These are phyloP conservation scores for Blastobotrys malaysiensis DNA, from an alignment of 1,139 yeast genomes.

Conservation along the genomic window DNA sequence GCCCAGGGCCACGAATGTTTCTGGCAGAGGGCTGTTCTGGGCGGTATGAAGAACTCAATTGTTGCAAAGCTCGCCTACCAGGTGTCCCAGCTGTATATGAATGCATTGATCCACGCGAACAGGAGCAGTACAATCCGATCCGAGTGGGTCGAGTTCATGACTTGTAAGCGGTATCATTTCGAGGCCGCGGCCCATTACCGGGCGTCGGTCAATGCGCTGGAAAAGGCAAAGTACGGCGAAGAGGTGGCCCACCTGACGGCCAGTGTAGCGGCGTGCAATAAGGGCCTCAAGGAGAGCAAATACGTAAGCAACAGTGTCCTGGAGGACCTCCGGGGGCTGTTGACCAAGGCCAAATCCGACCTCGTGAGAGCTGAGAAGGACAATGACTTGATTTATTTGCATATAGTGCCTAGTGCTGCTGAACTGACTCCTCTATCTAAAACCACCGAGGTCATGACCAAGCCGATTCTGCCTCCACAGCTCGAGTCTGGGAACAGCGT, in stretches of 20 bases:
- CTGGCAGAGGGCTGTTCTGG: constrained; percentile 67
- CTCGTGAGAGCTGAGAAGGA: constrained; percentile 64
- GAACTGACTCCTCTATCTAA: constrained; percentile 19
- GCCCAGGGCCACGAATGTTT: constrained; percentile 88
- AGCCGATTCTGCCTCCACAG: constrained; percentile 39
- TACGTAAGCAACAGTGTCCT: constrained; percentile 43
- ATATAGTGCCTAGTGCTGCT: constrained; percentile 49
- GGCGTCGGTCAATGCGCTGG: constrained; percentile 46
- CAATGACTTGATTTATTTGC: constrained; percentile 72
- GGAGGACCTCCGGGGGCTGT: constrained; percentile 45
- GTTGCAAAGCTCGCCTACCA: constrained; percentile 62
- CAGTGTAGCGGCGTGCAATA: constrained; percentile 37
- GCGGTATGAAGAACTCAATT: constrained; percentile 53
- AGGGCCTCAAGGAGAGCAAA: constrained; percentile 36
- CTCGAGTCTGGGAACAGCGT: constrained; percentile 4
- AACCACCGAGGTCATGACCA: constrained; percentile 41
- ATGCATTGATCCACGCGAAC: constrained; percentile 43
- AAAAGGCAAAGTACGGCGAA: constrained; percentile 56
- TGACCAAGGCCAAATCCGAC: constrained; percentile 40
- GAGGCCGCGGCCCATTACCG: constrained; percentile 66
- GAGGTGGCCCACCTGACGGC: constrained; percentile 55
- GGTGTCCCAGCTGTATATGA: constrained; percentile 51
- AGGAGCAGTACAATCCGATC: constrained; percentile 49
- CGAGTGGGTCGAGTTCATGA: constrained; percentile 61
- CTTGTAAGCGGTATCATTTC: constrained; percentile 58